phyloP scores from a whole-genome alignment of 495 filamentous ascomycete genomes.

The Cairneyella variabilis region DNA sequence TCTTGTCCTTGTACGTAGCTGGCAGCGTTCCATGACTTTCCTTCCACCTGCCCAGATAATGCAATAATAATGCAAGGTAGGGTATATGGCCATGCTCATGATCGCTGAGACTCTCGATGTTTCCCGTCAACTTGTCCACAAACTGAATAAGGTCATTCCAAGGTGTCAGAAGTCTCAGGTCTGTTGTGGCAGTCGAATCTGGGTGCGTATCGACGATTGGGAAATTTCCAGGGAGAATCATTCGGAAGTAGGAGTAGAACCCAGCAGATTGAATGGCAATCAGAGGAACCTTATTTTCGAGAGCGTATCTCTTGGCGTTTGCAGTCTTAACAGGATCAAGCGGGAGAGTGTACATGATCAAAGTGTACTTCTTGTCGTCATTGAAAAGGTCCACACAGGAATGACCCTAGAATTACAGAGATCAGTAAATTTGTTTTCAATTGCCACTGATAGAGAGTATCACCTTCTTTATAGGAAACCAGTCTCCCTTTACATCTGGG shows the following conservation, averaged over 20 bases:
- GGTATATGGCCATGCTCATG: constrained; percentile 92
- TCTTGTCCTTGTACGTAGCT: constrained; percentile 79
- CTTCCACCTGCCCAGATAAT: constrained; percentile 87
- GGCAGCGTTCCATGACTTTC: constrained; percentile 62
- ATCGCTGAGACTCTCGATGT: constrained; percentile 66
- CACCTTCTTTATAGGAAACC: constrained; percentile 42
- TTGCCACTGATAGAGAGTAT: not conserved
- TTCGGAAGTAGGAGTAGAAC: constrained; percentile 80
- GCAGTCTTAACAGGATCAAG: constrained; percentile 55
- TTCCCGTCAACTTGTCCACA: constrained; percentile 54
- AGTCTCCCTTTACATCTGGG: constrained; percentile 82
- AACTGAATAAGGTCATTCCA: constrained; percentile 79
- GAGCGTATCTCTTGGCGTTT: constrained; percentile 53
- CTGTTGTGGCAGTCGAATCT: constrained; percentile 77
- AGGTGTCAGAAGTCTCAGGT: constrained; percentile 79
- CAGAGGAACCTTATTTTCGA: constrained; percentile 62
- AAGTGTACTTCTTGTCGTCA: constrained; percentile 47
- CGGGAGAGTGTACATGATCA: constrained; percentile 73
- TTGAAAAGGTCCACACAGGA: constrained; percentile 25
- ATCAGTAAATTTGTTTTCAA: not conserved
- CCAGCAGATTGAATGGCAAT: constrained; percentile 83
- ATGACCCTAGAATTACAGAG: not conserved
- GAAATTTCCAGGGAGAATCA: constrained; percentile 70
- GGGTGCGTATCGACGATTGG: constrained; percentile 98
- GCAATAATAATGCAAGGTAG: constrained; percentile 77